Base-by-base conservation (phyloP, 225 moss, liverwort and hornwort species). In the Rhytidiadelphus loreus region DNA sequence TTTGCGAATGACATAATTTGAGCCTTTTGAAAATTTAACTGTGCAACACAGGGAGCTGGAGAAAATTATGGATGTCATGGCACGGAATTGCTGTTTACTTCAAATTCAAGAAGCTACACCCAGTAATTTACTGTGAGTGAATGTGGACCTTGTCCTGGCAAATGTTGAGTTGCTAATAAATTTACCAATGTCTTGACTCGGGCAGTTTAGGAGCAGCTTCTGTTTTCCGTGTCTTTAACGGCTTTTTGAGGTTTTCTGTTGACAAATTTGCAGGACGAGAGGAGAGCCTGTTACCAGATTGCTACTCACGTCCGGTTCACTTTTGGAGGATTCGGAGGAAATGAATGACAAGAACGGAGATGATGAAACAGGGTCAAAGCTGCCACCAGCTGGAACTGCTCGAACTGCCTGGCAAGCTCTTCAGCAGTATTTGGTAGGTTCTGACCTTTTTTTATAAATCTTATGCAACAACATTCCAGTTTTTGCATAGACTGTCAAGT, bases 51-150 rank as follows among this genome's bases (percentile, higher is more conserved):
- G 95, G 90, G 96, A 99, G 83, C 89, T 99, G 87, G 99, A 96
- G 95, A 96, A 93, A 88, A 96, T 96, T 10, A 95, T 99, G 90
- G 94, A 95, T 90, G 92, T 93, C 22, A 95, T 99, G 97, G 95
- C 99, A 50, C 94, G 97, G 88, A 96, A 96, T 84, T 99, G 99
- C 90, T 97, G 99, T 91, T 89, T 94, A 88, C 91, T 97, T 65
- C 99, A 99, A 93, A 91, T 96, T 80, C 96, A 96, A 83, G 88
- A 92, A 90, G 95, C 94, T 80, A 92, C 94, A 75, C 93, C 93
- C 59, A 93, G 85, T 84, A 88, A 92, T 55, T 83, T 91, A 88
- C 84, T 82, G 94, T 98, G 81, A 94, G 95, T 90, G 83, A 85
- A 74, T 86, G 77, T 79, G 70, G 56, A 37, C 37, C 74, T 87